Evolutionary conservation across 768 basidiomycete species (phyloP), one percentile per base, ranked within the genome.

Genomic region (Leccinellum albellum): DNA sequence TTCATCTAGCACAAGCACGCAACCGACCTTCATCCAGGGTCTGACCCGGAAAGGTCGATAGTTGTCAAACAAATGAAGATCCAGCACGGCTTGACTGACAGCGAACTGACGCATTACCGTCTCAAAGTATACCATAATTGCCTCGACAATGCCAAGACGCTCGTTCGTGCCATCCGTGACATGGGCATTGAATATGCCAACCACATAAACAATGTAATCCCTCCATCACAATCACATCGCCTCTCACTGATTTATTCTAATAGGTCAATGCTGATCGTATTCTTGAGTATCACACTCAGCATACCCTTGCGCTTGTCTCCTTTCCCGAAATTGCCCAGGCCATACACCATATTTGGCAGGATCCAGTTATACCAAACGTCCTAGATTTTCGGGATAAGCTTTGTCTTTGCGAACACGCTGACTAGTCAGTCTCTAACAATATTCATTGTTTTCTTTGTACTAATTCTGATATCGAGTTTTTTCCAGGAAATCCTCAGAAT

Each of bases 1-100:
- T 31, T 6, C 46, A 20, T 15, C 26, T 21, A 21, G 26, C 8
- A 15, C 26, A n/a, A n/a, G n/a, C n/a, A n/a, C n/a, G n/a, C n/a
- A 9, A 13, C 26, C 20, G 31, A 50, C 29, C 14, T 29, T 3
- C 14, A 51, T 14, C 7, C 33, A 58, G 45, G 50, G 24, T 51
- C 21, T 12, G 55, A 51, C 23, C 32, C 26, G 23, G 26, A 45
- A 3, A 24, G 14, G 20, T 35, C 40, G 44, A 20, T 10, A 33
- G 20, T 51, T 21, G 28, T 57, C 1, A 58, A 31, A 26, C 55
- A 13, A 42, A 58, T 58, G 42, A 58, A 51, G 20, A 15, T 57
- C 8, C 44, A 58, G 15, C 49, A 57, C 17, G 55, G 56, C 17
- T 24, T 58, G 29, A 58, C 44, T 40, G 17, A 24, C 15, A 17